Base-by-base conservation (phyloP, 495 filamentous ascomycete species). In the Neurospora sublineolata region DNA sequence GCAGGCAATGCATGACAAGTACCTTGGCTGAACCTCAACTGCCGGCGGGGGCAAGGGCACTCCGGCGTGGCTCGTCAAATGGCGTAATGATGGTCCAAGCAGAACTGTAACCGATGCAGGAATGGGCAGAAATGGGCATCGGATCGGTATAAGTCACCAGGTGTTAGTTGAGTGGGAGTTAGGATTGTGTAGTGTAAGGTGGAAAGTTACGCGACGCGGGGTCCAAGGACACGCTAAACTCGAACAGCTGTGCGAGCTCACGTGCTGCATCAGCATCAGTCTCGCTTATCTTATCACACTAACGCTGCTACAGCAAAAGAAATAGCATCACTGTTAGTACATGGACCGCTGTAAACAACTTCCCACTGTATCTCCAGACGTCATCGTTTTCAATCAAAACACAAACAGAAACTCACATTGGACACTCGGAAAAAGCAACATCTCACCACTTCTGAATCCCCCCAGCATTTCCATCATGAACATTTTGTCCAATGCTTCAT, bases 401-500 rank as follows among this genome's bases (percentile, higher is more conserved):
- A 60, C 46, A 60, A 60, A 60, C 46, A 16, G 0, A 2, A 58
- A 30, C 23, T 27, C 46, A 7, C 46, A 12, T 8, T 58, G 23
- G 46, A 58, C 46, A 58, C 46, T 58, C 46, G 46, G 9, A 4
- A 23, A 46, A 23, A 46, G 9, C 42, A 46, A 23, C 42, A 20
- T 11, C 18, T 46, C n/a, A 10, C 8, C 42, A 11, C 1, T 8
- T 44, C 7, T 10, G 18, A 18, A 0, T 11, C 18, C 3, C 14
- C 3, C 14, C 4, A 0, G 14, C 18, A 7, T 41, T 1, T 7
- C 0, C 0, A 16, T 40, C 4, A 40, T 16, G 4, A 0, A 0
- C 12, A 16, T 16, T 0, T 2, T 40, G 5, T 16, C 4, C 0
- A 40, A 40, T 2, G 4, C 1, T 16, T 16, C 3, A 40, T 16